Base-by-base conservation (phyloP, 352 stramenopile genomes). In the Globisporangium abappressorium region DNA sequence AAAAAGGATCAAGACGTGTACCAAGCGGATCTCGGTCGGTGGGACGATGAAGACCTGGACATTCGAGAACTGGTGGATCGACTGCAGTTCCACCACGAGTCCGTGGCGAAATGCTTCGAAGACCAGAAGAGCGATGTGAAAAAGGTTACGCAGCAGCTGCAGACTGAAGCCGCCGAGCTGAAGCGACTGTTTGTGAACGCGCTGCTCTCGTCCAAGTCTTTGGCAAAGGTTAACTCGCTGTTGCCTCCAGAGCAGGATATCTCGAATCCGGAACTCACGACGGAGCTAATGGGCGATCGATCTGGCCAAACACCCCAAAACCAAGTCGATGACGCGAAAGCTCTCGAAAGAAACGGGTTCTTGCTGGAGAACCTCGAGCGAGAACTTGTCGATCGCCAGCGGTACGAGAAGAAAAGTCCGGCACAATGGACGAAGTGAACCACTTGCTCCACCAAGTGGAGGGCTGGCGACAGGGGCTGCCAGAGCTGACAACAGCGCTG, bases 51-150 rank as follows among this genome's bases (percentile, higher is more conserved):
- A 69, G 85, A 92, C 34, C 33, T 92, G 49, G 85, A 91, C 26
- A 57, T 95, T 7, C 83, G 85, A 4, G 84, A 93, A 26, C 78
- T 95, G 1, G 76, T 93, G 0, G 85, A 95, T 54, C 77, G 85
- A 24, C 62, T 95, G 47, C 85, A 93, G 62, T 87, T 84, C 47
- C 85, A 95, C 57, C 87, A 95, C 65, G 87, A 95, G 59, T 76
- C 78, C 3, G 84, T 92, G 26, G 72, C 82, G 7, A 93, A 92
- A 64, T 82, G 66, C 36, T 93, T 93, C 30, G 80, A 92, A 33
- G 78, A 92, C 33, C 84, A 93, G 51, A 87, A 90, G 56, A 79
- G 79, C 0, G 84, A 91, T 60, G 75, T 86, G 9, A 78, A 81
- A 20, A 79, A 84, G 47, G 58, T 91, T 30, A 68, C 91, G 20